Evolutionary conservation across 75 land plant genomes (phyloP), one percentile per base, ranked within the genome.

Genomic region (Chamaecyparis obtusa): DNA sequence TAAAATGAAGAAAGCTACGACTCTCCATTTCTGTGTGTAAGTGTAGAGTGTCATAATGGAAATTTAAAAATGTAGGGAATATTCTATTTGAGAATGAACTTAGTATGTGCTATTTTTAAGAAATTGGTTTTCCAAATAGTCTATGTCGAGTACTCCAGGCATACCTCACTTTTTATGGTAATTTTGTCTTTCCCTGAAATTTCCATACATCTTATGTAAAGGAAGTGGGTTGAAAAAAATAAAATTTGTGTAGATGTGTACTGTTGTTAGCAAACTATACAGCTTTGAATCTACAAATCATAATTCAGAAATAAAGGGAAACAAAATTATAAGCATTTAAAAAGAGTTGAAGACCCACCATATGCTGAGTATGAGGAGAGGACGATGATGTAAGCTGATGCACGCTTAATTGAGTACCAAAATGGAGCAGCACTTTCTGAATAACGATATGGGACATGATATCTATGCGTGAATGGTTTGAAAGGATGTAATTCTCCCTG

Each of bases 331-430:
- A 81, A n/a, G 17, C 51, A 81, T n/a, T 44, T 81, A 7, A 81
- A 64, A 51, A 64, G 27, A 24, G 19, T 27, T 15, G 17, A 27
- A 46, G 24, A 84, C 90, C 64, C 86, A 92, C 93, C 92, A 86
- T 91, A 92, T 35, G 93, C 93, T 16, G 93, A 92, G 79, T 92
- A 92, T 60, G 93, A 91, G 30, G 92, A 76, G 14, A 92, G 86
- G 39, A 91, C 90, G 60, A 92, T 92, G 83, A 95, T 95, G 82
- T 95, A 86, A 30, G 96, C 94, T 60, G 96, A 95, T 84, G 93
- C 95, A 60, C 93, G 85, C 84, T 92, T 91, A 37, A 92, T 89
- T 33, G 93, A 89, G 87, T 92, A 92, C 93, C 93, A 92, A 27
- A 92, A 77, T 64, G 93, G 92, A 15, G 64, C 24, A 2, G 92